These are phyloP conservation scores for Aspergillus bertholletiae DNA, from an alignment of 495 filamentous ascomycete genomes.

Conservation along the genomic window DNA sequence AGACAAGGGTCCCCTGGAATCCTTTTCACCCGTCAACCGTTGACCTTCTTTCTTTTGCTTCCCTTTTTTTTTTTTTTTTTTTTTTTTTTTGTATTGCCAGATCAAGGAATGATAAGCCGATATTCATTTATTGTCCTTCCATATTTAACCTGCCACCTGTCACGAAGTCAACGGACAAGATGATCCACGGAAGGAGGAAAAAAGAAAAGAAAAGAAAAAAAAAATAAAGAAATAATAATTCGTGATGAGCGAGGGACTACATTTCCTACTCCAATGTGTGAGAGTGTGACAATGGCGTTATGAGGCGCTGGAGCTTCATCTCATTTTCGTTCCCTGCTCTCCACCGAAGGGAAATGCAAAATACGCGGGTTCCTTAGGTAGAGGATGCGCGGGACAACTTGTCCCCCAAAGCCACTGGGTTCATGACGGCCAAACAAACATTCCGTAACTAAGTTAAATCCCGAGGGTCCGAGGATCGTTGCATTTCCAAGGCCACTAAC, in stretches of 20 bases:
- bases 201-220: too few relatives aligned
- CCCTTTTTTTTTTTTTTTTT: not conserved
- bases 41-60: slow-evolving; percentile 1
- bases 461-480: not conserved
- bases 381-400: too few relatives aligned
- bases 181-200: too few relatives aligned
- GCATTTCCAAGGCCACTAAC: slow-evolving; percentile 1
- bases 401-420: too few relatives aligned
- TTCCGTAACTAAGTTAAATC: not conserved
- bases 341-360: too few relatives aligned
- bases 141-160: not conserved
- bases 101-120: too few relatives aligned
- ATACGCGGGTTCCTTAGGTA: too few relatives aligned
- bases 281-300: not conserved
- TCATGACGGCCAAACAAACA: not conserved
- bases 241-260: not conserved
- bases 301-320: not conserved
- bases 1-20: slow-evolving; percentile 12
- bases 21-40: not conserved
- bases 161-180: too few relatives aligned
- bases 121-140: too few relatives aligned
- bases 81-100: not conserved
- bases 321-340: not conserved
- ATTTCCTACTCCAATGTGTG: not conserved
- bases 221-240: not conserved